Evolutionary conservation across 257 asterid genomes (phyloP).

Genomic region (Solanum ossicruentum): DNA sequence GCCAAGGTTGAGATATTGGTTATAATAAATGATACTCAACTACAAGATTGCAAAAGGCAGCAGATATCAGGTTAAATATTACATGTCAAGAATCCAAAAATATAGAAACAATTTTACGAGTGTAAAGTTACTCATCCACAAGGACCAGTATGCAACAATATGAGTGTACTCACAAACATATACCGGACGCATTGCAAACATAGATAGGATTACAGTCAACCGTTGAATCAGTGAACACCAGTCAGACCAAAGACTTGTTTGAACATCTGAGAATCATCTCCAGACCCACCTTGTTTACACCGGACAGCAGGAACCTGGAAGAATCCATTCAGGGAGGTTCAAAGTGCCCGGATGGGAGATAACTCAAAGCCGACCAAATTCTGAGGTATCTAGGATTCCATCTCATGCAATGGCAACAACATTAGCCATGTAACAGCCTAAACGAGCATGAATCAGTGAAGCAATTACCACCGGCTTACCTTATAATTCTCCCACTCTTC

Average conservation of each 20-base stretch:
- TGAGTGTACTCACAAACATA: neutral
- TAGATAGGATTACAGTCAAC: neutral
- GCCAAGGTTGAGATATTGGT: neutral
- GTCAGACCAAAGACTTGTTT: neutral
- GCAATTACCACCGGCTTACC: neutral
- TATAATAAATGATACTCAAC: neutral
- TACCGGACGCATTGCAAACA: neutral
- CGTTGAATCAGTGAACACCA: neutral
- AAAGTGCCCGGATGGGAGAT: neutral
- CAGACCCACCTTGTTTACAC: neutral
- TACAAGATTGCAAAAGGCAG: neutral
- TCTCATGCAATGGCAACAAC: neutral
- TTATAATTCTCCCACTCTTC: neutral
- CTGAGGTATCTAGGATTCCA: neutral
- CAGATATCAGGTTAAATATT: neutral
- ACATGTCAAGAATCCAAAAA: neutral
- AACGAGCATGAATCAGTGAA: neutral
- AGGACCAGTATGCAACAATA: neutral
- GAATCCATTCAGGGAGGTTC: neutral
- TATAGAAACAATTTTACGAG: neutral
- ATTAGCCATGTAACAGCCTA: neutral
- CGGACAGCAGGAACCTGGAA: neutral
- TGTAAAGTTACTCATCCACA: neutral
- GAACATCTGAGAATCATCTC: neutral
- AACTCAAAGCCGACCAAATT: neutral